Percentiles rank a stretch among this genome's conserved stretches.
phyloP scores from a whole-genome alignment of 441 rosid species.

The Euphorbia celastroides region DNA sequence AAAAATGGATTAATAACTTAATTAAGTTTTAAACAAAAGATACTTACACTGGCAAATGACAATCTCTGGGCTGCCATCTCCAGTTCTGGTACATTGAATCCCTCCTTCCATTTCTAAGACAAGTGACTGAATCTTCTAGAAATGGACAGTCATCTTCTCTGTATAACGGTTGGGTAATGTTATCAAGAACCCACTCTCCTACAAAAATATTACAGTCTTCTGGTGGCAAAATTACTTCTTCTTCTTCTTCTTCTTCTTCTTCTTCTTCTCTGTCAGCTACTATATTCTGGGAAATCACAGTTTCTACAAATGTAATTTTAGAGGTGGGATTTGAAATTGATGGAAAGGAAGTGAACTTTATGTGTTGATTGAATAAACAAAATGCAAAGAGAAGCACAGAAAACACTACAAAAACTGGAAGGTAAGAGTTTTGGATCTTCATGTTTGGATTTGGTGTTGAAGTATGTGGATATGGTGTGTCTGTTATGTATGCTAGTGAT shows the following conservation, averaged over 20 bases:
- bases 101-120: slow-evolving; percentile 66
- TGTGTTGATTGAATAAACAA: slow-evolving; percentile 24
- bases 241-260: slow-evolving; percentile 13
- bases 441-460: background rate
- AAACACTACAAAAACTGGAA: slow-evolving; percentile 18
- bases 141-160: slow-evolving; percentile 68
- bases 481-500: background rate
- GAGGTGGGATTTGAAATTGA: background rate
- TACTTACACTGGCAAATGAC: slow-evolving; percentile 59
- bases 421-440: slow-evolving; percentile 11
- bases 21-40: background rate
- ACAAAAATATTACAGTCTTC: slow-evolving; percentile 58
- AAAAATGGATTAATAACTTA: background rate
- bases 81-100: slow-evolving; percentile 71
- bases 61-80: slow-evolving; percentile 81
- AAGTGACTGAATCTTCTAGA: slow-evolving; percentile 52
- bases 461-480: background rate
- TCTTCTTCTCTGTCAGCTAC: background rate
- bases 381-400: slow-evolving; percentile 26
- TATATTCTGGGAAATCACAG: background rate
- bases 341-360: slow-evolving; percentile 20
- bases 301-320: background rate
- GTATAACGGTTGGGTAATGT: slow-evolving; percentile 54
- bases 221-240: slow-evolving; percentile 40
- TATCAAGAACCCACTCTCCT: slow-evolving; percentile 70